Base-by-base conservation (phyloP, 2,329 filamentous ascomycete species). In the Cladosporium sp. region DNA sequence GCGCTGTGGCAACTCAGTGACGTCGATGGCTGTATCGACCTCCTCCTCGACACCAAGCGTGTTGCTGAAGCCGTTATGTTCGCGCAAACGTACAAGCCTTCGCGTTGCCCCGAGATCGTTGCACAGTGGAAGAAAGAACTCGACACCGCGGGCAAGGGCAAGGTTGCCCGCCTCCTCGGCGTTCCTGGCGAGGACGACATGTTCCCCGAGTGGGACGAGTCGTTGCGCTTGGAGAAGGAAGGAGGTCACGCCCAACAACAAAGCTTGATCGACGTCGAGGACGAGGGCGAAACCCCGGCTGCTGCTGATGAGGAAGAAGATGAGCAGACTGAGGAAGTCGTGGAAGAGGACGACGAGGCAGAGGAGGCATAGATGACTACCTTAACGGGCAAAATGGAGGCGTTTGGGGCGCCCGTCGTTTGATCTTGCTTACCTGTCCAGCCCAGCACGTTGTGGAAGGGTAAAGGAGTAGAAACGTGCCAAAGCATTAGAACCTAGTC, bases 151-250 rank as follows among this genome's bases (percentile, higher is more conserved):
- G 93, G 93, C 73, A 96, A 95, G 80, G 84, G 82, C 11, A 90
- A 94, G 65, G 88, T 97, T 3, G 85, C 89, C 11, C 88, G 93
- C 76, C 81, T 92, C 52, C 83, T 99, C 56, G 93, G 89, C 61
- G 82, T 90, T 0, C 94, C 94, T 0, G 89, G 85, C 0, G 65
- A 67, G 19, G 70, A 73, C 66, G 90, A 82, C 61, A 82, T 99
- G 66, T 99, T 99, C 77, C 93, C 93, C 0, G 91, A 97, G 69
- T 99, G 94, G 94, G 89, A 96, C 4, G 88, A 94, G 74, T 97
- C 90, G 80, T 72, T 97, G 66, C 82, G 83, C 69, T 72, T 96
- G 62, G 94, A 97, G 78, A 84, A 82, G 60, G 87, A 92, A 67
- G 88, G 89, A 2, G 88, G 89, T 3, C 72, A 40, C 71, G 75